Evolutionary conservation across 2,329 filamentous ascomycete genomes (phyloP).

Genomic region (Monosporascus ibericus): DNA sequence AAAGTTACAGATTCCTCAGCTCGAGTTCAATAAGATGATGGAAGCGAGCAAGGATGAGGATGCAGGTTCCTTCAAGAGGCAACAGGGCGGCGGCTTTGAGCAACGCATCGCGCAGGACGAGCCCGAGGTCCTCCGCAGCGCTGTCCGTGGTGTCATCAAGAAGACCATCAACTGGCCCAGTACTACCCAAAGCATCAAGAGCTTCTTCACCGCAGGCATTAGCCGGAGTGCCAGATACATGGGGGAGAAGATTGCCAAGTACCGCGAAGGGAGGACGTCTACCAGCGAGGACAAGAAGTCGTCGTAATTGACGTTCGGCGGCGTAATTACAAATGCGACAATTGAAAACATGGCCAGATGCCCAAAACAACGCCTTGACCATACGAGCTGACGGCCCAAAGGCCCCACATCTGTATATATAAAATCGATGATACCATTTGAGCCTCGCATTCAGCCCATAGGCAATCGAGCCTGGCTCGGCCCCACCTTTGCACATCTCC

Average conservation of each 20-base stretch:
- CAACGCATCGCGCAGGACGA: constrained; percentile 71
- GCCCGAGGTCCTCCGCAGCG: constrained; percentile 57
- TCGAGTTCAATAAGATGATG: constrained; percentile 82
- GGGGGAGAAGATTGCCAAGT: constrained; percentile 72
- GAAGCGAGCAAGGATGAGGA: constrained; percentile 67
- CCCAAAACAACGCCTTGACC: too few relatives aligned
- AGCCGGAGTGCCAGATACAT: constrained; percentile 67
- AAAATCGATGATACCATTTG: background rate
- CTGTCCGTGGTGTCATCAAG: constrained; percentile 71
- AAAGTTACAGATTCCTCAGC: constrained; percentile 77
- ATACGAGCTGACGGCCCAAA: background rate
- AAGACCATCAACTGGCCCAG: constrained; percentile 92
- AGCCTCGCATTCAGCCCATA: background rate
- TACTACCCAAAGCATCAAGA: constrained; percentile 80
- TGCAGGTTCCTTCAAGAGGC: constrained; percentile 59
- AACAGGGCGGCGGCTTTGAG: constrained; percentile 81
- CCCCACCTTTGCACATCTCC: background rate
- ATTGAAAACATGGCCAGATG: too few relatives aligned
- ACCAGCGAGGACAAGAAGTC: constrained; percentile 19
- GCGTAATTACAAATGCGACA: background rate
- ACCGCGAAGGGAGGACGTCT: constrained; percentile 36
- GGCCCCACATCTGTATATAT: background rate
- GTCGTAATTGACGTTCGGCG: background rate
- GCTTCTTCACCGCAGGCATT: constrained; percentile 71
- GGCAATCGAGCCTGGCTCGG: background rate